phyloP scores from a whole-genome alignment of 306 rosid genomes.

The Betula pendula region DNA sequence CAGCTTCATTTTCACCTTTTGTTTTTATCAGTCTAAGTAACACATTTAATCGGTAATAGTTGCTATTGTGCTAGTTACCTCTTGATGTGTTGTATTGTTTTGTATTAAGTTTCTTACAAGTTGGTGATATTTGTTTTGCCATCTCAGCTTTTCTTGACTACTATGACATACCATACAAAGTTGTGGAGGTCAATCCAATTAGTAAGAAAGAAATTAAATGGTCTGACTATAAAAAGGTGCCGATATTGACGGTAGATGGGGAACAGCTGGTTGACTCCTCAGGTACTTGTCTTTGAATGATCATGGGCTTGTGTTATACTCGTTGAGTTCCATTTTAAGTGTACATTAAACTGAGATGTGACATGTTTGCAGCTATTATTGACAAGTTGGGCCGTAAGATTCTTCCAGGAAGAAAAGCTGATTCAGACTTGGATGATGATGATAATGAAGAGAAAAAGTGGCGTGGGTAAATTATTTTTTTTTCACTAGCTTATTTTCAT shows the following conservation, averaged over 20 bases:
- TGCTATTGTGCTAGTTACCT: background rate
- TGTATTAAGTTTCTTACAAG: slow-evolving; percentile 21
- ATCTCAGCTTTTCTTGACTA: slow-evolving; percentile 90
- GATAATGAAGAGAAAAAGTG: slow-evolving; percentile 73
- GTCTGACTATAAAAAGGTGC: slow-evolving; percentile 96
- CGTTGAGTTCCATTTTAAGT: slow-evolving; percentile 2
- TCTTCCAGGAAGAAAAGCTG: slow-evolving; percentile 35
- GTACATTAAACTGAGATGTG: slow-evolving; percentile 8
- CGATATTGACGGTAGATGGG: slow-evolving; percentile 88
- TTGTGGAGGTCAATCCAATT: slow-evolving; percentile 93
- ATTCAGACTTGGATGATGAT: slow-evolving; percentile 50
- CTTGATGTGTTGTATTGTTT: slow-evolving; percentile 10
- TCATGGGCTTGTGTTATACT: slow-evolving; percentile 8
- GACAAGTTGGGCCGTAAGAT: slow-evolving; percentile 59
- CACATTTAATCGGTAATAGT: background rate
- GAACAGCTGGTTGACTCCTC: slow-evolving; percentile 94
- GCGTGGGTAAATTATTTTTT: slow-evolving; percentile 62
- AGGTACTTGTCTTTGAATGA: slow-evolving; percentile 46
- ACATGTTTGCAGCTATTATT: slow-evolving; percentile 65
- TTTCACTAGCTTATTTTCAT: slow-evolving; percentile 14
- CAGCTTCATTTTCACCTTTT: background rate
- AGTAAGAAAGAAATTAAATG: slow-evolving; percentile 97
- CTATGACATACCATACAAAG: slow-evolving; percentile 78
- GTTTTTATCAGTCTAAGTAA: background rate
- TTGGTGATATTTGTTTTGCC: slow-evolving; percentile 23